Evolutionary conservation across 2,329 filamentous ascomycete genomes (phyloP), one percentile per base, ranked within the genome.

Genomic region (Cladobotryum protrusum): DNA sequence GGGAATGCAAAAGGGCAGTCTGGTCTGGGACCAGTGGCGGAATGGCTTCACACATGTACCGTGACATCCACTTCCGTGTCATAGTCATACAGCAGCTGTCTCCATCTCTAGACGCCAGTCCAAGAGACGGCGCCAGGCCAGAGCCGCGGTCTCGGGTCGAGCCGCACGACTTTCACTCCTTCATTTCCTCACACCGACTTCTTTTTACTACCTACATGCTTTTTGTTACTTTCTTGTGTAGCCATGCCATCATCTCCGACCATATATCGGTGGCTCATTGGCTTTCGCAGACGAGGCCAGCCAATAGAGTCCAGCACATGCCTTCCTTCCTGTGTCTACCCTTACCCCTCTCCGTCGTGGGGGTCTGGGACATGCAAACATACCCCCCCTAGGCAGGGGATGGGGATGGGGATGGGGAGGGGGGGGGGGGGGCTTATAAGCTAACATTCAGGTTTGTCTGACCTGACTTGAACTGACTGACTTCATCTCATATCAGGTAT

Each of bases 401-500:
- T n/a, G n/a, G n/a, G n/a, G n/a, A n/a, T n/a, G n/a, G n/a, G n/a
- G n/a, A n/a, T n/a, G n/a, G n/a, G n/a, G n/a, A n/a, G n/a, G n/a
- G n/a, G n/a, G n/a, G n/a, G n/a, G 37, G 19, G 29, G 3, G 17
- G 32, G 32, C 37, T 20, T 17, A 36, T 32, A n/a, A 37, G n/a
- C 35, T 17, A 37, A 19, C 8, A 15, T 12, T 20, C 39, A 42
- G 24, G n/a, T 32, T 4, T 29, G 24, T 29, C 24, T 29, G 24
- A 29, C 24, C 24, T 29, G 24, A 29, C 24, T 29, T 4, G n/a
- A n/a, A n/a, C n/a, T n/a, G 24, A 29, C 18, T 35, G 44, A n/a
- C 39, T 3, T 15, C 32, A 35, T 29, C 37, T 63, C 57, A 67
- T 45, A 59, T 56, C 43, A 60, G 52, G 48, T 61, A 63, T 29